Conservation (phyloP, 2,329 filamentous ascomycete genomes). For the Ilyonectria sp. region DNA sequence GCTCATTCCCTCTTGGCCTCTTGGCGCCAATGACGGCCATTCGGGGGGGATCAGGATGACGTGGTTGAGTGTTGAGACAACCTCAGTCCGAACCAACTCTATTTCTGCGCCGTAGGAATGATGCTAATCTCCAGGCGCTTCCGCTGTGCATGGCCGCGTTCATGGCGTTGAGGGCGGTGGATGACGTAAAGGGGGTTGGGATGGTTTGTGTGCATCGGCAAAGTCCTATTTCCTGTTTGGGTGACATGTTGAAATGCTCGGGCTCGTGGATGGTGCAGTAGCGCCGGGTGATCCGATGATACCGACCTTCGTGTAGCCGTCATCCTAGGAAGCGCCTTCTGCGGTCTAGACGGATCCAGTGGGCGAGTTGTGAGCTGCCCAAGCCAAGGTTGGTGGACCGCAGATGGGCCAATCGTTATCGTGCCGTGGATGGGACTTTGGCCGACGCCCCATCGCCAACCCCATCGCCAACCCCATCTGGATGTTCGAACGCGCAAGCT, state of each 20-base stretch:
- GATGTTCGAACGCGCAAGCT: conserved; percentile 27
- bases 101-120: neutral
- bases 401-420: conserved; percentile 21
- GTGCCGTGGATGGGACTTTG: conserved; percentile 3
- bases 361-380: conserved; percentile 39
- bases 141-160: neutral
- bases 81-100: neutral
- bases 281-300: conserved; percentile 38
- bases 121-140: neutral
- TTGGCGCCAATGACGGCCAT: conserved; percentile 11
- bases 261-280: conserved; percentile 31
- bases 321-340: conserved; percentile 23
- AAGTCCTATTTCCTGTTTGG: conserved; percentile 35
- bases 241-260: conserved; percentile 31
- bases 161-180: conserved; percentile 9
- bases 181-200: conserved; percentile 42
- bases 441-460: conserved; percentile 24
- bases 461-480: conserved; percentile 30
- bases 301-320: conserved; percentile 28
- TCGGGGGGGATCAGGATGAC: conserved; percentile 12
- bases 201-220: conserved; percentile 14
- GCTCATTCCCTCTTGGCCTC: conserved; percentile 2
- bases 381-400: conserved; percentile 43
- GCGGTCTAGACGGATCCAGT: conserved; percentile 23
- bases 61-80: conserved; percentile 12